Percentiles rank a stretch among this genome's conserved stretches.
phyloP scores from a whole-genome alignment of 495 filamentous ascomycete genomes.

The Penicillium diatomitis region DNA sequence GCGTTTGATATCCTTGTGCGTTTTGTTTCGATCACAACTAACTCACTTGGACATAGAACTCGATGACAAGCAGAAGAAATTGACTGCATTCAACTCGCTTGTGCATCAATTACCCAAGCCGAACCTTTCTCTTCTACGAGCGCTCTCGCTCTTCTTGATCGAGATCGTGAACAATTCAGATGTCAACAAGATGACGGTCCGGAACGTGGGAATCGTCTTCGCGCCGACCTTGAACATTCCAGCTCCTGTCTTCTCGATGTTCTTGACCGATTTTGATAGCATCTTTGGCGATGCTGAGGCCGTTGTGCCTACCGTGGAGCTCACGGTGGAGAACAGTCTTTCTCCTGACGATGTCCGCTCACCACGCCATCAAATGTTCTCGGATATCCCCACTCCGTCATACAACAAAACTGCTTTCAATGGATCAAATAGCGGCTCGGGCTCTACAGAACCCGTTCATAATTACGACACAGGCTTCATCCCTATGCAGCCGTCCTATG shows the following conservation, averaged over 20 bases:
- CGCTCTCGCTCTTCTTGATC: slow-evolving; percentile 78
- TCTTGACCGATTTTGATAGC: slow-evolving; percentile 78
- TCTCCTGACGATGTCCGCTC: slow-evolving; percentile 55
- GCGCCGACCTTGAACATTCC: slow-evolving; percentile 98
- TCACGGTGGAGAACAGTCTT: slow-evolving; percentile 34
- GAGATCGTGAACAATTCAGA: slow-evolving; percentile 82
- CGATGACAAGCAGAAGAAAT: slow-evolving; percentile 64
- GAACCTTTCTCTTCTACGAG: slow-evolving; percentile 71
- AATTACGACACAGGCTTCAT: slow-evolving; percentile 51
- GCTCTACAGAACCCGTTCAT: slow-evolving; percentile 8
- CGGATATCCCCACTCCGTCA: slow-evolving; percentile 56
- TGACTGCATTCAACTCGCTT: slow-evolving; percentile 73
- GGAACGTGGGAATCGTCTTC: slow-evolving; percentile 97
- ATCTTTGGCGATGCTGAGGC: slow-evolving; percentile 61
- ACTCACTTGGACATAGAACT: slow-evolving; percentile 35
- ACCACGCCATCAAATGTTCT: slow-evolving; percentile 60
- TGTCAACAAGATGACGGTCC: slow-evolving; percentile 94
- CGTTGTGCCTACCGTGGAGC: slow-evolving; percentile 24
- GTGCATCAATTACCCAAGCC: slow-evolving; percentile 72
- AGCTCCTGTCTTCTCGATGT: slow-evolving; percentile 85
- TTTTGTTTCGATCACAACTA: slow-evolving; percentile 6
- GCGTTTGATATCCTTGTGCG: background rate
- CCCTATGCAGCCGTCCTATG: slow-evolving; percentile 53
- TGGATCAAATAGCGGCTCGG: slow-evolving; percentile 11
- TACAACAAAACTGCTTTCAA: slow-evolving; percentile 55